phyloP scores from a whole-genome alignment of 1,139 yeast genomes.

The Protomyces inouyei region DNA sequence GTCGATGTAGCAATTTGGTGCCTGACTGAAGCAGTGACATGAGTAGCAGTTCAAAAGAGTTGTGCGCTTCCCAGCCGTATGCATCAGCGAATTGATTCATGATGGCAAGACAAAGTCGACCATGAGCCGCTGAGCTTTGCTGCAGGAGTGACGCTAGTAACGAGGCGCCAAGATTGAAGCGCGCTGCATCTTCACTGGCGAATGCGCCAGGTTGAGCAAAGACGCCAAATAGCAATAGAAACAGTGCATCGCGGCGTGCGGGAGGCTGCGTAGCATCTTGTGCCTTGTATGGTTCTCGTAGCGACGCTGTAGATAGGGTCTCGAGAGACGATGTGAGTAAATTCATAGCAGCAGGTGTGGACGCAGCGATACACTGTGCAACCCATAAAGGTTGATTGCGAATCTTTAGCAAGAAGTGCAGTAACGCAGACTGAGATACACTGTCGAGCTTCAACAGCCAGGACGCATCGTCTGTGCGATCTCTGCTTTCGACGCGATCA shows the following conservation, averaged over 20 bases:
- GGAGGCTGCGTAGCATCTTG: not conserved
- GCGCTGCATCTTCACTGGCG: not conserved
- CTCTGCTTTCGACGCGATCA: not conserved
- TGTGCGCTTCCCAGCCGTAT: constrained; percentile 16
- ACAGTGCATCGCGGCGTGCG: not conserved
- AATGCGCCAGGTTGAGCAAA: constrained; percentile 8
- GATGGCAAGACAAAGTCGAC: constrained; percentile 6
- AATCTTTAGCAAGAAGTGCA: not conserved
- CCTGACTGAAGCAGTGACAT: constrained; percentile 17
- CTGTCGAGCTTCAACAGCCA: not conserved
- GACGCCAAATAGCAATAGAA: not conserved
- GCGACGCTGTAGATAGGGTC: not conserved
- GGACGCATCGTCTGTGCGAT: not conserved
- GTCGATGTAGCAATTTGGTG: constrained; percentile 1
- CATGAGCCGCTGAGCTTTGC: constrained; percentile 3
- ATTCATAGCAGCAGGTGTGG: not conserved
- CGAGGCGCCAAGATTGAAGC: not conserved
- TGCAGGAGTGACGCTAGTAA: not conserved
- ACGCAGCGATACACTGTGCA: not conserved
- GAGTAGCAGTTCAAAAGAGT: constrained; percentile 8
- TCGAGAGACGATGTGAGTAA: not conserved
- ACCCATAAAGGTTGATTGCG: not conserved
- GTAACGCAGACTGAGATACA: not conserved
- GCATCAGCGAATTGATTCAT: constrained; percentile 8
- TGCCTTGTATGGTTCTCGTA: not conserved